Conservation (phyloP, 179 eudicot genomes). For the Amaranthus tricolor region DNA sequence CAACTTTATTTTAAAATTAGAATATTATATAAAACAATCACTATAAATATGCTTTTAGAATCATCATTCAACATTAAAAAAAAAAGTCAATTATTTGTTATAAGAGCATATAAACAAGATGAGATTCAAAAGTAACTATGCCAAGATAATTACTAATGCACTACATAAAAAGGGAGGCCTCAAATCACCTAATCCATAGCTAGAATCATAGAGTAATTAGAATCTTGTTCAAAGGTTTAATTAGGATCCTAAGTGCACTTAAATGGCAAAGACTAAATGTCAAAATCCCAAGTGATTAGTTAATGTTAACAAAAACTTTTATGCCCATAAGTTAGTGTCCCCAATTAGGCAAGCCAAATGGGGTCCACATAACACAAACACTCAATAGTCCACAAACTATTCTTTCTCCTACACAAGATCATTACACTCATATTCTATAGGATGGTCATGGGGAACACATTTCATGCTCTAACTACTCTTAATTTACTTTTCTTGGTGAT, state of each 20-base stretch:
- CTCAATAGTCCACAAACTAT: neutral
- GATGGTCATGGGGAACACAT: conserved; percentile 21
- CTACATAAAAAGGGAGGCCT: neutral
- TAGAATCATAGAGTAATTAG: conserved; percentile 4
- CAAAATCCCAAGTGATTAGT: conserved; percentile 32
- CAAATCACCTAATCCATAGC: conserved; percentile 9
- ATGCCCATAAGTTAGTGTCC: conserved; percentile 65
- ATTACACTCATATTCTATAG: conserved; percentile 28
- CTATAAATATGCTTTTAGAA: neutral
- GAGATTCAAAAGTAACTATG: neutral
- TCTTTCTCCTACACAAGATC: conserved; percentile 20
- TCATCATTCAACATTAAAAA: neutral
- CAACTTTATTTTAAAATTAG: neutral
- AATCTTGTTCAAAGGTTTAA: conserved; percentile 17
- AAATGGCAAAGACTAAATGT: conserved; percentile 30
- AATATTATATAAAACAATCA: too few relatives aligned
- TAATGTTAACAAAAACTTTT: conserved; percentile 42
- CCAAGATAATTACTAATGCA: neutral
- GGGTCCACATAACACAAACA: conserved; percentile 39
- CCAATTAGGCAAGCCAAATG: conserved; percentile 42
- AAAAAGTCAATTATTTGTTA: neutral
- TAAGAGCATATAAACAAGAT: neutral
- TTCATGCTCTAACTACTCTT: neutral
- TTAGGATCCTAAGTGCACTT: conserved; percentile 29
- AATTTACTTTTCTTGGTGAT: conserved; percentile 12